Evolutionary conservation across 257 asterid genomes (phyloP), one percentile per base, ranked within the genome.

Genomic region (Lavandula angustifolia): DNA sequence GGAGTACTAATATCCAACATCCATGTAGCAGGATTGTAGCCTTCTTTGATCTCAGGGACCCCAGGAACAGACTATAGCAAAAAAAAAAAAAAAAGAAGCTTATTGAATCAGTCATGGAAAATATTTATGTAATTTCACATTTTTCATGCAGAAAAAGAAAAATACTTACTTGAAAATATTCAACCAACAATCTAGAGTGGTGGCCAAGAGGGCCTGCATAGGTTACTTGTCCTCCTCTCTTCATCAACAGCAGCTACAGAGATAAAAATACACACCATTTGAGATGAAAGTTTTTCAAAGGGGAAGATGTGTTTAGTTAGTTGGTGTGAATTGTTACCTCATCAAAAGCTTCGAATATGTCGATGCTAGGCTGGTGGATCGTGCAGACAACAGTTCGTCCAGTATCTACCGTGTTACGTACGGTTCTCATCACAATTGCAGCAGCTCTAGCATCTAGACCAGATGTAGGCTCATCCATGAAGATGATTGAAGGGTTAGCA

Each of bases 381-480:
- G 97, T 89, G 79, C 97, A 89, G 53, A 89, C 95, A 17, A 89
- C 94, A 5, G 95, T 87, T 62, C 95, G 78, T 11, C 97, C 97
- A 0, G 97, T 89, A 55, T 87, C 97, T 0, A 89, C 97, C 0
- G 97, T 89, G 81, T 89, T 89, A 14, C 97, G 81, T 11, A 89
- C 95, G 4, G 95, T 66, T 18, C 95, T 73, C 97, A 87, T 89
- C 71, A 90, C 94, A 41, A 90, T 87, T 5, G 97, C 97, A 32
- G 97, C 97, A 55, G 97, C 95, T 73, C 95, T 76, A 54, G 97
- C 97, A 75, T 90, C 97, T 27, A 90, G 95, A 0, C 95, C 89
- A 13, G 97, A 85, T 29, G 97, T 90, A 9, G 95, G 97, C 51
- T 90, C 97, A 57, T 90, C 97, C 97, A 90, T 90, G 85, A 90